Evolutionary conservation across 129 eudicot genomes (phyloP), one percentile per base, ranked within the genome.

Genomic region (Flaveria brownii): DNA sequence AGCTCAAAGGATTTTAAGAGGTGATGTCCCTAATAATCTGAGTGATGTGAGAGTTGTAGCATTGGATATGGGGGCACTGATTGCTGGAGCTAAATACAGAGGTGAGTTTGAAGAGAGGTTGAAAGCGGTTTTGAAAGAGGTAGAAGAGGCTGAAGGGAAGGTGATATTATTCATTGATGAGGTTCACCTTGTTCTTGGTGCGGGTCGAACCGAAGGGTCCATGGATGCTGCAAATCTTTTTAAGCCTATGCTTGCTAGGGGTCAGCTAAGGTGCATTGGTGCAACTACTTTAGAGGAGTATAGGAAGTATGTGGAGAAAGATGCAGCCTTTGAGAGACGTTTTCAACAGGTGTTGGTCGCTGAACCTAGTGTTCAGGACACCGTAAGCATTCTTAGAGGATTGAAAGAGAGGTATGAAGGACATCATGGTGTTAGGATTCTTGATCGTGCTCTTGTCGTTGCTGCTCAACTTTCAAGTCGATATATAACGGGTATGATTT

Each of bases 181-280:
- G 28, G 82, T 94, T 49, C 98, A 94, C 57, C 85, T 91, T 41
- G 99, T 94, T 33, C 84, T 94, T 7, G 99, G 97, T 1, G 96
- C 99, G 9, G 97, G 97, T 68, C 80, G 98, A 14, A 83, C 97
- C 1, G 98, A 91, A 47, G 98, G 97, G 26, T 94, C 98, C 0
- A 94, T 94, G 96, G 99, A 94, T 87, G 99, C 97, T 68, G 97
- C 97, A 0, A 94, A 94, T 70, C 79, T 94, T 5, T 91, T 94
- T 18, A 94, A 94, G 61, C 98, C 98, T 15, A 91, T 94, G 97
- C 97, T 94, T 59, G 98, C 98, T 54, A 88, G 98, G 66, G 98
- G 98, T 15, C 98, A 94, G 45, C 78, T 94, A 39, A 66, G 97
- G 47, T 94, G 98, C 80, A 91, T 94, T 77, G 98, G 98, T 41